These are phyloP conservation scores for Thalassiosira profunda DNA, from an alignment of 108 stramenopile species.

Conservation along the genomic window DNA sequence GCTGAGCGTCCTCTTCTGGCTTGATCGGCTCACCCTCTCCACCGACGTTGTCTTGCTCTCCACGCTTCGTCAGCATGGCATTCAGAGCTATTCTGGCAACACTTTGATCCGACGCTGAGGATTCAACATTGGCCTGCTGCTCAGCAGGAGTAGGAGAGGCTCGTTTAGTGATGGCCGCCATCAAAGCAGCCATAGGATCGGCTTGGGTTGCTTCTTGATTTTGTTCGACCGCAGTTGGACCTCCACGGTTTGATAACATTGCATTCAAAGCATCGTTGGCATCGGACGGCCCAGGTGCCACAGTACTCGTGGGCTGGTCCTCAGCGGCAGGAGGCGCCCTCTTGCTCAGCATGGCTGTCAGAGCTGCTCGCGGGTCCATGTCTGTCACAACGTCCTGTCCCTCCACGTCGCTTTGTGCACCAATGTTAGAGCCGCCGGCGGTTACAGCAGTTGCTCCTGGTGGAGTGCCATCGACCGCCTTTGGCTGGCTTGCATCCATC, in stretches of 20 bases:
- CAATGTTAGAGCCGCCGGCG: too few relatives aligned
- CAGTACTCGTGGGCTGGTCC: too few relatives aligned
- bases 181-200: slow-evolving; percentile 2
- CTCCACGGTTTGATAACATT: slow-evolving; percentile 24
- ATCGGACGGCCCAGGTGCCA: too few relatives aligned
- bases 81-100: not conserved
- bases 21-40: not conserved
- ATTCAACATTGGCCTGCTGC: not conserved
- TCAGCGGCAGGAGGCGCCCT: slow-evolving; percentile 12
- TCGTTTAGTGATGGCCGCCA: not conserved
- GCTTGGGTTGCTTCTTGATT: too few relatives aligned
- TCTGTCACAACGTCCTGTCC: too few relatives aligned
- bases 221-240: slow-evolving; percentile 29
- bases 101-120: not conserved
- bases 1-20: too few relatives aligned
- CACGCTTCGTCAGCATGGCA: slow-evolving; percentile 7
- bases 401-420: too few relatives aligned
- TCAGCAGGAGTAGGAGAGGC: not conserved
- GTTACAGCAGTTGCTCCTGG: too few relatives aligned
- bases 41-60: not conserved
- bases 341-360: slow-evolving; percentile 69
- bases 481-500: slow-evolving; percentile 57
- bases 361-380: slow-evolving; percentile 56
- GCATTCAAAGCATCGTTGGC: not conserved
- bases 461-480: too few relatives aligned